Percentiles rank a stretch among this genome's conserved stretches.
These are phyloP conservation scores for Backusella morwellensis DNA, from an alignment of 192 early-diverging fungal genomes.

Conservation along the genomic window DNA sequence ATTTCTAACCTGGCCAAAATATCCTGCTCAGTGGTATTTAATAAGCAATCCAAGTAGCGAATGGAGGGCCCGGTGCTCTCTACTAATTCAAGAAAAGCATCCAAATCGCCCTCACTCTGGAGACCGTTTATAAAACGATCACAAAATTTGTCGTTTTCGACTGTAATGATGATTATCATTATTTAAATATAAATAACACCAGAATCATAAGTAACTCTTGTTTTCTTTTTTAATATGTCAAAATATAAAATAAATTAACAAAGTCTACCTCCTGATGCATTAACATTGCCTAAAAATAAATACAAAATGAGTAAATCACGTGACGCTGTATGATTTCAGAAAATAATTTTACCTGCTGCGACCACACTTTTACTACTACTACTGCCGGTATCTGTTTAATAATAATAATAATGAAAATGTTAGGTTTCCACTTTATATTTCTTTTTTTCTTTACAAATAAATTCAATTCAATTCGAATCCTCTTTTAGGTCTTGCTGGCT, in stretches of 20 bases:
- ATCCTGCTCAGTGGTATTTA: neutral
- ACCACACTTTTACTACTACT: neutral
- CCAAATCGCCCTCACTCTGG: neutral
- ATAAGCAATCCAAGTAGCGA: neutral
- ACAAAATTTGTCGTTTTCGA: neutral
- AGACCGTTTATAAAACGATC: neutral
- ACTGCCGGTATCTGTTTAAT: neutral
- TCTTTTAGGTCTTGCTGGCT: neutral
- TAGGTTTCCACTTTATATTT: neutral
- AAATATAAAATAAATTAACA: neutral
- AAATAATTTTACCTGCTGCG: neutral
- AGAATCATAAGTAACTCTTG: neutral
- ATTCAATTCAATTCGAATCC: conserved; percentile 3
- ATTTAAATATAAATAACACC: neutral
- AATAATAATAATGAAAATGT: neutral
- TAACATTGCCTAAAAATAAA: neutral
- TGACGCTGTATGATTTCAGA: neutral
- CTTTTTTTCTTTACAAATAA: neutral
- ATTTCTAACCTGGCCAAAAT: neutral
- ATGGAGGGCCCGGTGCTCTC: neutral
- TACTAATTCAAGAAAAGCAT: neutral
- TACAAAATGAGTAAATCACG: neutral
- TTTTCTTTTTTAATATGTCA: neutral
- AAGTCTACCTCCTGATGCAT: neutral
- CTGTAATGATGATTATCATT: neutral